phyloP scores from a whole-genome alignment of 371 early-diverging fungal species.

The Basidiobolus meristosporus region DNA sequence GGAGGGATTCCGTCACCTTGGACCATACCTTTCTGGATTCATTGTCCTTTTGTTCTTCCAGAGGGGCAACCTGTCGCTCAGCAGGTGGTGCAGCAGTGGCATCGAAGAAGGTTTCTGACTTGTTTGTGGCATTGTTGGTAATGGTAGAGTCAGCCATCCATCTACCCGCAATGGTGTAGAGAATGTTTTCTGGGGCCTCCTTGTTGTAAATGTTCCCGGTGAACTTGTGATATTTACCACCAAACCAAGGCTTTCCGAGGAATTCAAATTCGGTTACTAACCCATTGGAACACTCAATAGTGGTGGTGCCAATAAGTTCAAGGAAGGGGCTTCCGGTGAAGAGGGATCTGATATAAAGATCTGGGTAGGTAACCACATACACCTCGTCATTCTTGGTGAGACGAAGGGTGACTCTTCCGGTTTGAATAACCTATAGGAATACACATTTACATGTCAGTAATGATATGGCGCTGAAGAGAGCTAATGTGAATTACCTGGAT shows the following conservation, averaged over 20 bases:
- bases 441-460: too few species aligned
- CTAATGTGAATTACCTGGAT: slow-evolving; percentile 12
- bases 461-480: too few species aligned
- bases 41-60: slow-evolving; percentile 29
- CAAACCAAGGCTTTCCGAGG: slow-evolving; percentile 26
- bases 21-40: slow-evolving; percentile 62
- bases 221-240: slow-evolving; percentile 27
- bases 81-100: slow-evolving; percentile 11
- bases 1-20: slow-evolving; percentile 43
- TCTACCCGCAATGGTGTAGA: slow-evolving; percentile 1
- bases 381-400: slow-evolving; percentile 20
- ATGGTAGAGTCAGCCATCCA: slow-evolving; percentile 2
- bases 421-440: slow-evolving; percentile 17
- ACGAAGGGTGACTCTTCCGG: slow-evolving; percentile 21
- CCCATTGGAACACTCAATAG: slow-evolving; percentile 24
- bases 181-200: background rate
- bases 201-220: slow-evolving; percentile 20
- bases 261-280: slow-evolving; percentile 19
- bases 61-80: slow-evolving; percentile 18
- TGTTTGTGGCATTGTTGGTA: background rate
- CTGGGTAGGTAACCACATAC: slow-evolving; percentile 29
- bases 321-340: slow-evolving; percentile 27
- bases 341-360: slow-evolving; percentile 28
- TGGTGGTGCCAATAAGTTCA: slow-evolving; percentile 28
- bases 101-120: background rate